Conservation (phyloP, 2,329 filamentous ascomycete species). For the Colletotrichum plurivorum region DNA sequence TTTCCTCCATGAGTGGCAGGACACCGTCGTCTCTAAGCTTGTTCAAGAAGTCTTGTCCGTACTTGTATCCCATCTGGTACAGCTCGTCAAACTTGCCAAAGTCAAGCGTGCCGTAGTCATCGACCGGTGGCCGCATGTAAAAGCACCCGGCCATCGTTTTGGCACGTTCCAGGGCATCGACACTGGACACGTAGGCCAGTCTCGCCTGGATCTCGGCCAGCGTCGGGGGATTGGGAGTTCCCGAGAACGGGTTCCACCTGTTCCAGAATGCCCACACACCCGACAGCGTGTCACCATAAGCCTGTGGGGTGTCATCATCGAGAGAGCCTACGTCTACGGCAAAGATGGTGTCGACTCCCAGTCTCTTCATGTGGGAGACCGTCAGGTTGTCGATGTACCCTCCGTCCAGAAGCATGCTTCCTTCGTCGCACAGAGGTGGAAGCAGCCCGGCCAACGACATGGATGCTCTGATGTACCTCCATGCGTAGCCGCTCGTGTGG, state of each 20-base stretch:
- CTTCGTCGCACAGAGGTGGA: constrained; percentile 95
- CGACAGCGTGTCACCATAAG: constrained; percentile 93
- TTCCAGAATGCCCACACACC: constrained; percentile 96
- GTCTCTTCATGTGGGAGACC: constrained; percentile 95
- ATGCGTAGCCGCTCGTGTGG: constrained; percentile 96
- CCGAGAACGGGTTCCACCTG: constrained; percentile 96
- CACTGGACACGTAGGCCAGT: constrained; percentile 93
- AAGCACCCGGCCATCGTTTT: constrained; percentile 92
- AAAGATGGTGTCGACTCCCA: constrained; percentile 95
- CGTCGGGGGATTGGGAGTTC: constrained; percentile 91
- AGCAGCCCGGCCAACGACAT: constrained; percentile 96
- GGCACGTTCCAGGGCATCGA: constrained; percentile 93
- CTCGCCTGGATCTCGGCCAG: constrained; percentile 96
- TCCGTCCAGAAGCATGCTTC: constrained; percentile 95
- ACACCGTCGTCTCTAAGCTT: constrained; percentile 84
- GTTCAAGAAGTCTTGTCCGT: constrained; percentile 84
- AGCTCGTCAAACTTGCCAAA: constrained; percentile 99
- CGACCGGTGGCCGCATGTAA: constrained; percentile 97
- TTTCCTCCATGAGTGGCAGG: constrained; percentile 78
- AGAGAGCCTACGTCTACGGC: constrained; percentile 94
- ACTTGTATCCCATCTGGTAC: constrained; percentile 89
- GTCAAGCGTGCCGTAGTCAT: constrained; percentile 92
- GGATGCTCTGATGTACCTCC: constrained; percentile 95
- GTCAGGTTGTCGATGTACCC: constrained; percentile 98
- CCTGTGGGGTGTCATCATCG: constrained; percentile 92